Base-by-base conservation (phyloP, 2,329 filamentous ascomycete species). In the Colletotrichum ledebouriae region DNA sequence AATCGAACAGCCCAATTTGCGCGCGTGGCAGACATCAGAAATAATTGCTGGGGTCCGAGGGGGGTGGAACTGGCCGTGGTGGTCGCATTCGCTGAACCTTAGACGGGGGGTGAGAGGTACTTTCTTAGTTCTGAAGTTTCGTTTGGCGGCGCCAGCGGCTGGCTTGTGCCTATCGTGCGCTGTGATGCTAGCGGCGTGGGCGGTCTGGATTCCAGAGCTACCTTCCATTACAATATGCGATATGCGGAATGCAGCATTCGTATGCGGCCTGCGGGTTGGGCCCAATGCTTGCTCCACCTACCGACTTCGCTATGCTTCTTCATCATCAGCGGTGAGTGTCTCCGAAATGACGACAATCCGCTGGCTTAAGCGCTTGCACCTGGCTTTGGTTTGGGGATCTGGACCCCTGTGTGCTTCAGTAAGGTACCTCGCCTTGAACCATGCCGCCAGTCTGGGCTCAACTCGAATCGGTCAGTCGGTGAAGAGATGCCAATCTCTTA, bases 241-340 rank as follows among this genome's bases (percentile, higher is more conserved):
- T 10, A 56, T 58, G n/a, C 39, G n/a, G 33, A 33, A 37, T 37
- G 44, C 34, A n/a, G 44, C 25, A 53, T 59, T 29, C 29, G 17
- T 53, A 13, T 17, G 44, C 44, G 49, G 49, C 25, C 47, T 58
- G 17, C 39, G 29, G 29, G 29, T 37, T 61, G 39, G n/a, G 47
- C 47, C 53, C n/a, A 39, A 12, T 25, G 17, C 39, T 22, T 47
- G n/a, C 57, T 62, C 33, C 33, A 42, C 49, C 56, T 29, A 25
- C 56, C 17, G 25, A 12, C 25, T 58, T 46, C 55, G 55, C 22
- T 22, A 25, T 53, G 59, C 66, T 59, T 65, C 66, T 56, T 65
- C 61, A 52, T 68, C 66, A 68, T 49, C 66, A 56, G 66, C 66
- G 66, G 66, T 69, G 61, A 65, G 65, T 58, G 39, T 49, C 33